Evolutionary conservation across 805 yeast species (phyloP).

Genomic region (Saturnispora hagleri): DNA sequence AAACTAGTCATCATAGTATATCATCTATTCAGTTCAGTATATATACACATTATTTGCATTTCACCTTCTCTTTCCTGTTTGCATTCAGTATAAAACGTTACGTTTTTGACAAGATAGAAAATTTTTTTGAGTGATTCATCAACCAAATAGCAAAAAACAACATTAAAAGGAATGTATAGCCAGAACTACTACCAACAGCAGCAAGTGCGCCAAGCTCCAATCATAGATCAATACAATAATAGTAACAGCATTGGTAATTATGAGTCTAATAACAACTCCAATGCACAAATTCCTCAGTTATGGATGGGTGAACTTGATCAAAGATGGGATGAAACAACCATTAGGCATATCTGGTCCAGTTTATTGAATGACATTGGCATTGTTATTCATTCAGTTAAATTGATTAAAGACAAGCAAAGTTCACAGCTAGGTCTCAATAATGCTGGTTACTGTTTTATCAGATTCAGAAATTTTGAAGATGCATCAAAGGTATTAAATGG

Average conservation of each 20-base stretch:
- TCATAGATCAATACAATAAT: background rate
- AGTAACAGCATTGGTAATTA: background rate
- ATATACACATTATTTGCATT: background rate
- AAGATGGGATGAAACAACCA: slow-evolving; percentile 64
- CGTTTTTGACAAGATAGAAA: background rate
- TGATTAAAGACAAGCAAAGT: slow-evolving; percentile 56
- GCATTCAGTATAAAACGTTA: background rate
- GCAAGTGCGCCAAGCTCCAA: background rate
- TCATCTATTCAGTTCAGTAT: background rate
- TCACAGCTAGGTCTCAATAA: slow-evolving; percentile 30
- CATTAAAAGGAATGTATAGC: background rate
- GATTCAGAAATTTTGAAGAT: slow-evolving; percentile 50
- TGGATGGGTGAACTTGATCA: slow-evolving; percentile 94
- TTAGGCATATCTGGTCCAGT: slow-evolving; percentile 59
- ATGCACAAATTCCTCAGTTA: slow-evolving; percentile 32
- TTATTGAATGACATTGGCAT: slow-evolving; percentile 47
- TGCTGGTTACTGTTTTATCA: slow-evolving; percentile 77
- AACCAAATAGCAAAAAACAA: background rate
- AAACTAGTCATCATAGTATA: background rate
- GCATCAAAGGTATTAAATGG: slow-evolving; percentile 58
- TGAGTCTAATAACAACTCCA: background rate
- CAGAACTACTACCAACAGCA: slow-evolving; percentile 2
- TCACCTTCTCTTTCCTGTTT: background rate
- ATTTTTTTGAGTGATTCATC: background rate
- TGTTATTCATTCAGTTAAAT: slow-evolving; percentile 42